Evolutionary conservation across 192 early-diverging fungal genomes (phyloP), one percentile per base, ranked within the genome.

Genomic region (Chytriomyces sp.): DNA sequence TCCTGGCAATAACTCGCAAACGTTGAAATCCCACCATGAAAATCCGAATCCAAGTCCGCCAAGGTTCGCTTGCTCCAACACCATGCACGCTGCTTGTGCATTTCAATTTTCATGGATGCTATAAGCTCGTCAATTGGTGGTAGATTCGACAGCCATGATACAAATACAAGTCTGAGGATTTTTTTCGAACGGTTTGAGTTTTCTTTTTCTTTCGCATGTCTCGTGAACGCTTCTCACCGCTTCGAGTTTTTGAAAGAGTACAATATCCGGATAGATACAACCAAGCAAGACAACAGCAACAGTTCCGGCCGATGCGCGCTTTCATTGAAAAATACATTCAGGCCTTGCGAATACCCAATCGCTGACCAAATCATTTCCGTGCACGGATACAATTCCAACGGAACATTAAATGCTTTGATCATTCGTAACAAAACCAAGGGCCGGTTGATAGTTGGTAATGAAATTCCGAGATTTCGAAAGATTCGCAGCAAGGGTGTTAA

Each of bases 91-190:
- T 73, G 45, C 26, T 44, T 63, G 45, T 60, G 59, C 10, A 62
- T 35, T 10, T 73, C 13, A 11, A 63, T n/a, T 62, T 73, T 73
- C 8, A 62, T 50, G 35, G 18, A 57, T 13, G 49, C 61, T 44
- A 45, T 16, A 45, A 73, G 26, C 2, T n/a, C n/a, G 8, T 62
- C 71, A 9, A 73, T n/a, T 7, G 71, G 9, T 7, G 71, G 71
- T 9, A 73, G 60, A 73, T 73, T 73, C 45, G 71, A 62, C 11
- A 73, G 18, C 71, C 71, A 73, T 7, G 71, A 63, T 43, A 73
- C 62, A 44, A 73, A 73, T 61, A 73, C 60, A 1, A 16, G 8
- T 63, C 71, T 73, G 43, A 64, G 24, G 26, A 6, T 0, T 18
- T 11, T 11, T 26, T 64, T 13, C 20, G 11, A 24, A 24, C n/a